phyloP scores from a whole-genome alignment of 305 asterid genomes.

The Ajuga reptans region DNA sequence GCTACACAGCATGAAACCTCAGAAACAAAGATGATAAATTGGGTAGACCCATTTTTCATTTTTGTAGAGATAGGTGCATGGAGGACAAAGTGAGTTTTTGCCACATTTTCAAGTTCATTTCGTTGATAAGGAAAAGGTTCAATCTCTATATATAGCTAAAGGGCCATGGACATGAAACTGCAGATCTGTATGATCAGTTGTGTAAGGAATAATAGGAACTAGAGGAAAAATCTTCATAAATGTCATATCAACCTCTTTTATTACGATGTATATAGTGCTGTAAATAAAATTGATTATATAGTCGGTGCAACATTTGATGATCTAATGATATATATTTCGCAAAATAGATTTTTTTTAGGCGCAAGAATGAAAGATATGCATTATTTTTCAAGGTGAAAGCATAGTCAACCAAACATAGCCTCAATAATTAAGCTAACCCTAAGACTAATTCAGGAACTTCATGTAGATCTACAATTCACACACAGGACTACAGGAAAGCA shows the following conservation, averaged over 20 bases:
- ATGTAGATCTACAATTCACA: background rate
- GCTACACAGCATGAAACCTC: background rate
- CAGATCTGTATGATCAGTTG: background rate
- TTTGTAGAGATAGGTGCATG: background rate
- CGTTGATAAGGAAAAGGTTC: background rate
- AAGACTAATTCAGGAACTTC: slow-evolving; percentile 8
- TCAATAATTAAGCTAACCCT: background rate
- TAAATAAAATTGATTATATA: no score
- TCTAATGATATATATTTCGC: background rate
- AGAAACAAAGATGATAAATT: background rate
- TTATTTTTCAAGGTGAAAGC: background rate
- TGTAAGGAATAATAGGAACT: background rate
- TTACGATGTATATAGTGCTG: background rate
- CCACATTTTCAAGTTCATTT: background rate
- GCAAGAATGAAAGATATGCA: background rate
- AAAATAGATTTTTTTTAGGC: background rate
- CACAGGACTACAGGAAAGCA: background rate
- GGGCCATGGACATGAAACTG: background rate
- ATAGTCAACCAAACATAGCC: background rate
- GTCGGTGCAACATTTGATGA: background rate
- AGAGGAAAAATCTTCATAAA: background rate
- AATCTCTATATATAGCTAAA: background rate
- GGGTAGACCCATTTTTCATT: background rate
- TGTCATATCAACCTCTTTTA: background rate
- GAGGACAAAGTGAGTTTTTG: background rate